A percentile compares a stretch with the other conserved stretches of the same genome.
Evolutionary conservation across 805 yeast genomes (phyloP).

Genomic region (Komagataella ulmi): DNA sequence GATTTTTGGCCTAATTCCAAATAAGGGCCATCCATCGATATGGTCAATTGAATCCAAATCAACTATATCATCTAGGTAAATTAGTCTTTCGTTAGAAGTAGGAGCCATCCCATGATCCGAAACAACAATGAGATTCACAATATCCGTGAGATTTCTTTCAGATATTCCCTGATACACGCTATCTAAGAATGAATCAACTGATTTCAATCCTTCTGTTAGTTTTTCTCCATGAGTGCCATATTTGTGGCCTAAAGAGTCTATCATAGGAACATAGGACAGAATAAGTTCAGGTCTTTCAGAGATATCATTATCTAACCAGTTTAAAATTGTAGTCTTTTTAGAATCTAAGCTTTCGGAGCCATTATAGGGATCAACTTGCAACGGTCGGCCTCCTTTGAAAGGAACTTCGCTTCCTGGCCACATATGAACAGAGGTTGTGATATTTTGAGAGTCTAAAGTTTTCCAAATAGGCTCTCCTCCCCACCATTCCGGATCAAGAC

Average conservation of each 20-base stretch:
- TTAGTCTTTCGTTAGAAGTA: conserved; percentile 52
- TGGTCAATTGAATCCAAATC: conserved; percentile 41
- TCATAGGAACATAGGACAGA: conserved; percentile 66
- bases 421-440: conserved; percentile 75
- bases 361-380: conserved; percentile 50
- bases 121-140: conserved; percentile 65
- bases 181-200: conserved; percentile 56
- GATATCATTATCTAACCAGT: conserved; percentile 54
- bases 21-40: conserved; percentile 78
- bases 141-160: conserved; percentile 41
- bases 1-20: conserved; percentile 52
- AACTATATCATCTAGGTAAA: conserved; percentile 62
- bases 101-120: conserved; percentile 96
- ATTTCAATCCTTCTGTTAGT: conserved; percentile 35
- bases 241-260: conserved; percentile 68
- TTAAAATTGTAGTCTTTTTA: conserved; percentile 45
- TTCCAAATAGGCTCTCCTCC: conserved; percentile 88
- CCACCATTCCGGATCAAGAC: conserved; percentile 58
- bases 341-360: conserved; percentile 42
- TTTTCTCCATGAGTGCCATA: conserved; percentile 55
- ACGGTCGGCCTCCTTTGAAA: conserved; percentile 29
- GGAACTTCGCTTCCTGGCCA: conserved; percentile 90
- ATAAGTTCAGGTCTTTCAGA: conserved; percentile 59
- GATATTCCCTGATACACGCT: conserved; percentile 31
- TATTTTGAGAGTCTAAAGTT: conserved; percentile 52